Base-by-base conservation (phyloP, 2,329 filamentous ascomycete species). In the Basipetospora chlamydospora region DNA sequence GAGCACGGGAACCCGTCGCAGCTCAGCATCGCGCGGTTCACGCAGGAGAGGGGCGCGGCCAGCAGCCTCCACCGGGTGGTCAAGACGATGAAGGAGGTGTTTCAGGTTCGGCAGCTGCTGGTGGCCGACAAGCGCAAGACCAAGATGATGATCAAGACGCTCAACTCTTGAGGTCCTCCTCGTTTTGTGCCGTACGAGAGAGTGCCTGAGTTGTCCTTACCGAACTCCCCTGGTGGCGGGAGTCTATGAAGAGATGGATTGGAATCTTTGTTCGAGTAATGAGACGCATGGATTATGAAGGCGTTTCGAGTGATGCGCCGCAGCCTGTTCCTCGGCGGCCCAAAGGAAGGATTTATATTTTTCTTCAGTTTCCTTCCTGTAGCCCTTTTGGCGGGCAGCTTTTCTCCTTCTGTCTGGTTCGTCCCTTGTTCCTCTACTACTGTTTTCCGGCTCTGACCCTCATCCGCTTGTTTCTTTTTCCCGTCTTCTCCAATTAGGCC, bases 41-140 rank as follows among this genome's bases (percentile, higher is more conserved):
- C 82, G 2, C 87, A 95, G 51, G 85, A 90, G 51, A 78, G 78
- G 40, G 90, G 88, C n/a, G 87, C 88, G 2, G 86, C 84, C 26
- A 90, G 80, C 48, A 90, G 81, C 46, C 93, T 96, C 60, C 72
- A 84, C 52, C 77, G 75, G 50, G 81, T 94, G 8, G 72, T 92
- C 18, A 80, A 86, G 41, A 80, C 80, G 3, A 66, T 95, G 47
- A 70, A 78, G 44, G 64, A 70, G 15, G 70, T 84, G 12, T 75
- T 92, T 52, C 66, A 65, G 43, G 64, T 64, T 41, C 73, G 77
- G 20, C 66, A 67, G 18, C 60, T 87, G 46, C 58, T 93, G 21
- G 74, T 94, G 18, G 61, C 70, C 26, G 81, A 85, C 49, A 66
- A 67, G 44, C 60, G 58, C 37, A 80, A 77, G 56, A 64, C 66